phyloP scores from a whole-genome alignment of 352 stramenopile genomes.

The Saprolegnia diclina region DNA sequence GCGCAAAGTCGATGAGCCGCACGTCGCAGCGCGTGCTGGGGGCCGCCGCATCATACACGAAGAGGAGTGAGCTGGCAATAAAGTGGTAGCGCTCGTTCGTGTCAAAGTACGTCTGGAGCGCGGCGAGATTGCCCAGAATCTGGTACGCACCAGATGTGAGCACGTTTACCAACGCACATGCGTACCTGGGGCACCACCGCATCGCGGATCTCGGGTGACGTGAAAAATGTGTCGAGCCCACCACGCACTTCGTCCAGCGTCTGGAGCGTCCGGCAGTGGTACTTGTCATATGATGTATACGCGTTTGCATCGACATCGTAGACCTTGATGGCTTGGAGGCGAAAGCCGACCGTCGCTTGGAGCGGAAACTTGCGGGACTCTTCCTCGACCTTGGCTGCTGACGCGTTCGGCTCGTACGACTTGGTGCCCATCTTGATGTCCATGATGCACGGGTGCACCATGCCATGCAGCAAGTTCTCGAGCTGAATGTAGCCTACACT shows the following conservation, averaged over 20 bases:
- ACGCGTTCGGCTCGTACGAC: slow-evolving; percentile 90
- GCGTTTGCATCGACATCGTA: slow-evolving; percentile 46
- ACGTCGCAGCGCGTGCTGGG: slow-evolving; percentile 40
- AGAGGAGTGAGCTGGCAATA: slow-evolving; percentile 92
- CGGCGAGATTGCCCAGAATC: slow-evolving; percentile 61
- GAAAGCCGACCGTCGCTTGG: slow-evolving; percentile 88
- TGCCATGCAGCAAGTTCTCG: slow-evolving; percentile 82
- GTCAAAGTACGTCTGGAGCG: slow-evolving; percentile 69
- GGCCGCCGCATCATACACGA: slow-evolving; percentile 86
- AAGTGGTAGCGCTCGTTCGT: slow-evolving; percentile 81
- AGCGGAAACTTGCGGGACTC: slow-evolving; percentile 91
- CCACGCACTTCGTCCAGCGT: slow-evolving; percentile 48
- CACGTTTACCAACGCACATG: background rate
- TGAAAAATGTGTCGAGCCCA: slow-evolving; percentile 81
- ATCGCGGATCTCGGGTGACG: background rate
- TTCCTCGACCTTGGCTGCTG: slow-evolving; percentile 82
- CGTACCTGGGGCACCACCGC: background rate
- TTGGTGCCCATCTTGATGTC: slow-evolving; percentile 95
- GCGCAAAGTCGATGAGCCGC: slow-evolving; percentile 82
- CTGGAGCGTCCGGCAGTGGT: slow-evolving; percentile 67
- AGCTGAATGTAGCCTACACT: slow-evolving; percentile 68
- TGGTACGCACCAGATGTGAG: slow-evolving; percentile 28
- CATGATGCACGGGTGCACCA: slow-evolving; percentile 88
- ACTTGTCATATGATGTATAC: slow-evolving; percentile 84
- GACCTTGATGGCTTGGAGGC: slow-evolving; percentile 92